These are phyloP conservation scores for Simplicillium aogashimaense DNA, from an alignment of 2,329 filamentous ascomycete genomes.

Conservation along the genomic window DNA sequence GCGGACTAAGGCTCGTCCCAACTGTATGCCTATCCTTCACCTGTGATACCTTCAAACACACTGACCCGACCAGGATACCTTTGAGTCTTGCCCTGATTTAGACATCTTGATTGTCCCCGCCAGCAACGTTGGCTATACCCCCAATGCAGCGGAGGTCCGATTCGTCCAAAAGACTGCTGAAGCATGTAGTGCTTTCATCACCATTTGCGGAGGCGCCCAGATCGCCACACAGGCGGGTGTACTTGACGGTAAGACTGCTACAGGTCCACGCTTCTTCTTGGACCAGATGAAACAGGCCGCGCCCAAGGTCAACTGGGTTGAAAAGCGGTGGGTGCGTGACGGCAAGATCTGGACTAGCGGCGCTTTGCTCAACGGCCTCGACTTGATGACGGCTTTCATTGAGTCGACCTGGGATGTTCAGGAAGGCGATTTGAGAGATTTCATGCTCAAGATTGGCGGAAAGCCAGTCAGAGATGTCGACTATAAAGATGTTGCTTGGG, in stretches of 20 bases:
- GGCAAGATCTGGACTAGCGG: constrained; percentile 26
- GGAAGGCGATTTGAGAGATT: constrained; percentile 11
- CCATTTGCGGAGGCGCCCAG: constrained; percentile 26
- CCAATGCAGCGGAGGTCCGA: constrained; percentile 20
- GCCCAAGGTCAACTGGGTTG: constrained; percentile 24
- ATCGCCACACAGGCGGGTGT: constrained; percentile 22
- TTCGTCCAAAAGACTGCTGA: constrained; percentile 25
- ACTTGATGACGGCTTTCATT: constrained; percentile 21
- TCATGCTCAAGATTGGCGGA: constrained; percentile 10
- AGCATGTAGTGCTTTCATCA: constrained; percentile 24
- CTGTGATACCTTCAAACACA: neutral
- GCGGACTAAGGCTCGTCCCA: constrained; percentile 16
- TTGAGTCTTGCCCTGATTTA: constrained; percentile 25
- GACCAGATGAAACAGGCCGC: constrained; percentile 13
- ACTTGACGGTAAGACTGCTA: constrained; percentile 24
- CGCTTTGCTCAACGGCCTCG: constrained; percentile 21
- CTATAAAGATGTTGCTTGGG: constrained; percentile 17
- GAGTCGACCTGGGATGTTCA: constrained; percentile 17
- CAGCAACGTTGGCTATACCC: constrained; percentile 14
- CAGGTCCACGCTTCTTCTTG: constrained; percentile 21
- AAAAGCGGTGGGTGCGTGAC: constrained; percentile 23
- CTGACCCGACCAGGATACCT: constrained; percentile 20
- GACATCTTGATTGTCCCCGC: constrained; percentile 32
- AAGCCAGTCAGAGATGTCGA: constrained; percentile 20
- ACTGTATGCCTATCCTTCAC: constrained; percentile 13